A percentile compares a stretch with the other conserved stretches of the same genome.
phyloP scores from a whole-genome alignment of 2,329 filamentous ascomycete species.

The Alternaria consortialis region DNA sequence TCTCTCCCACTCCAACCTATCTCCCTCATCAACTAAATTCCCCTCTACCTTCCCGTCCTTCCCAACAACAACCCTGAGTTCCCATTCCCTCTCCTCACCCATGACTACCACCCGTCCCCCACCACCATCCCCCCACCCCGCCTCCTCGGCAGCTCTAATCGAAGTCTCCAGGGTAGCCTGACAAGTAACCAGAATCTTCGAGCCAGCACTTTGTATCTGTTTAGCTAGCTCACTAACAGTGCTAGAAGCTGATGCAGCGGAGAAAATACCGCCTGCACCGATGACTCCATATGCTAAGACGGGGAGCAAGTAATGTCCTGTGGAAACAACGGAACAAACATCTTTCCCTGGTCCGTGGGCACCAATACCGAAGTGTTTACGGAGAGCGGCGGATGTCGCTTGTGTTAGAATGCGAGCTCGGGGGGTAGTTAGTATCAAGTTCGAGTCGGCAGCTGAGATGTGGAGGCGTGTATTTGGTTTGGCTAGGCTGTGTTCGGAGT shows the following conservation, averaged over 20 bases:
- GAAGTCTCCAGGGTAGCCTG: slow-evolving; percentile 59
- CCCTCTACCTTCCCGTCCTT: slow-evolving; percentile 33
- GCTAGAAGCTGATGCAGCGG: slow-evolving; percentile 61
- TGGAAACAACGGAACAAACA: slow-evolving; percentile 65
- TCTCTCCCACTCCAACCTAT: slow-evolving; percentile 60
- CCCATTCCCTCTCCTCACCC: slow-evolving; percentile 53
- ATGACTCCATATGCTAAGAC: slow-evolving; percentile 65
- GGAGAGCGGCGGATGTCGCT: slow-evolving; percentile 65
- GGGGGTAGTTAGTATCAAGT: slow-evolving; percentile 63
- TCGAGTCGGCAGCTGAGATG: slow-evolving; percentile 65
- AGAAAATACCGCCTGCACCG: slow-evolving; percentile 68
- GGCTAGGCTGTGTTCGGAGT: slow-evolving; percentile 43
- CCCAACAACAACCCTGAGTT: slow-evolving; percentile 40
- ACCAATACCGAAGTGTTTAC: slow-evolving; percentile 64
- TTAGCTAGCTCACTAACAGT: slow-evolving; percentile 62
- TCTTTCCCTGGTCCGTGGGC: slow-evolving; percentile 56
- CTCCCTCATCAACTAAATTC: slow-evolving; percentile 50
- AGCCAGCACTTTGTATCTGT: slow-evolving; percentile 56
- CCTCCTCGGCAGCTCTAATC: slow-evolving; percentile 60
- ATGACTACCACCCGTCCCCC: slow-evolving; percentile 62
- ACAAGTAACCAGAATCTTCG: slow-evolving; percentile 58
- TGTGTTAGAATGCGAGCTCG: slow-evolving; percentile 60
- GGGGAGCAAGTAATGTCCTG: slow-evolving; percentile 65
- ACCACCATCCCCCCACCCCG: slow-evolving; percentile 49
- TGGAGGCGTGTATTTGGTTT: slow-evolving; percentile 64